phyloP scores from a whole-genome alignment of 768 basidiomycete species.

The Leccinum imitatum region DNA sequence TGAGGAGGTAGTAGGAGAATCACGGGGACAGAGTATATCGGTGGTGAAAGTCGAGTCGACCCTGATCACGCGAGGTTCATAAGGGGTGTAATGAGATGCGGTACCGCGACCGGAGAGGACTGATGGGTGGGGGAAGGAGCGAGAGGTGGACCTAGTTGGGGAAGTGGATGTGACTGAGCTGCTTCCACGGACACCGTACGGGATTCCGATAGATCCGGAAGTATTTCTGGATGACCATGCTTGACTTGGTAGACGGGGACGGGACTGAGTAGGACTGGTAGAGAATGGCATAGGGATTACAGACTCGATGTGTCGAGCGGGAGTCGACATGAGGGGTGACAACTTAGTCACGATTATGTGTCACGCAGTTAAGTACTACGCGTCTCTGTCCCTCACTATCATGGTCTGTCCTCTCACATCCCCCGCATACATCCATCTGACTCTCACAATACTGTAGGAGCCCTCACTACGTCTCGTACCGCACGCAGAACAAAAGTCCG shows the following conservation, averaged over 20 bases:
- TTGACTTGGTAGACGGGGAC: constrained; percentile 40
- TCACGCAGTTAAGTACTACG: constrained; percentile 24
- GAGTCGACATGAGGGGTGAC: constrained; percentile 43
- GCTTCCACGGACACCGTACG: constrained; percentile 40
- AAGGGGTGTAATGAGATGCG: constrained; percentile 31
- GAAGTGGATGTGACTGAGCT: constrained; percentile 34
- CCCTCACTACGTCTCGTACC: constrained; percentile 68
- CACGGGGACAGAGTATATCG: constrained; percentile 44
- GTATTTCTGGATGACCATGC: constrained; percentile 29
- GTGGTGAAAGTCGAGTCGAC: constrained; percentile 43
- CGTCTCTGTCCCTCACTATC: constrained; percentile 15
- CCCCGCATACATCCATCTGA: not conserved
- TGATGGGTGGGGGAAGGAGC: constrained; percentile 43
- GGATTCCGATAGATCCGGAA: constrained; percentile 36
- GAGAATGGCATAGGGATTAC: constrained; percentile 62
- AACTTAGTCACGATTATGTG: constrained; percentile 25
- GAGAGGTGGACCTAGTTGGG: constrained; percentile 42
- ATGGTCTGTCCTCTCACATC: constrained; percentile 22
- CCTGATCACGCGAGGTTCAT: constrained; percentile 73
- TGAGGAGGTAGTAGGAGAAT: constrained; percentile 36
- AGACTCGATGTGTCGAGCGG: constrained; percentile 61
- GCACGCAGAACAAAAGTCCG: constrained; percentile 49
- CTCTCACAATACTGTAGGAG: constrained; percentile 29
- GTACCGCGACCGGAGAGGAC: constrained; percentile 33
- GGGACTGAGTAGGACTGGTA: constrained; percentile 36